A percentile compares a stretch with the other conserved stretches of the same genome.
phyloP scores from a whole-genome alignment of 1,284 basidiomycete species.

The Fistulinella staudtii region DNA sequence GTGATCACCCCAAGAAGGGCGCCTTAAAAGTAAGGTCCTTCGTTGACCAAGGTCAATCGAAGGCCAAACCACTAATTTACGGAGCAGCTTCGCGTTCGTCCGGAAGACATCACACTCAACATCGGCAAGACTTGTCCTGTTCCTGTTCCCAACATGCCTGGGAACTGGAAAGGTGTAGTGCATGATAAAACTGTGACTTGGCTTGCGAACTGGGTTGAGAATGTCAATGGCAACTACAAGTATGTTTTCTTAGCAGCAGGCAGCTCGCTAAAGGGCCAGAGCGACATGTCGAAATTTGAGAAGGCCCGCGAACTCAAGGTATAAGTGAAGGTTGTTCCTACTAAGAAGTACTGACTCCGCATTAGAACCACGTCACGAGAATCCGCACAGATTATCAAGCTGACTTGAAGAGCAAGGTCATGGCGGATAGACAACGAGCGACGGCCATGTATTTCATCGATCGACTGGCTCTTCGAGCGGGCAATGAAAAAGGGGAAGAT shows the following conservation, averaged over 20 bases:
- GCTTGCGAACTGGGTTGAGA: slow-evolving; percentile 97
- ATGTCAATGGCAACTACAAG: slow-evolving; percentile 88
- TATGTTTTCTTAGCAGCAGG: slow-evolving; percentile 96
- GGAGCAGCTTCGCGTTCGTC: slow-evolving; percentile 73
- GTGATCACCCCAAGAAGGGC: slow-evolving; percentile 98
- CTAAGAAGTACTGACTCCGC: slow-evolving; percentile 7
- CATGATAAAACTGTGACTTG: slow-evolving; percentile 96
- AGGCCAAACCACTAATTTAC: slow-evolving; percentile 8
- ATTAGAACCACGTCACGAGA: slow-evolving; percentile 81
- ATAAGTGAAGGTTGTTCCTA: neutral
- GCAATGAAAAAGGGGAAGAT: slow-evolving; percentile 97
- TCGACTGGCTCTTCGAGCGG: slow-evolving; percentile 89
- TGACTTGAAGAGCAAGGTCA: slow-evolving; percentile 87
- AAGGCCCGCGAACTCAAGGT: slow-evolving; percentile 95
- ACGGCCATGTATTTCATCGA: slow-evolving; percentile 99
- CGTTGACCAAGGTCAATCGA: neutral
- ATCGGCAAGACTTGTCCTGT: slow-evolving; percentile 73
- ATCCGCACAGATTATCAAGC: slow-evolving; percentile 83
- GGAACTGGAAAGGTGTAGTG: slow-evolving; percentile 81
- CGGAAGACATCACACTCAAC: slow-evolving; percentile 94
- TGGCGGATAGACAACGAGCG: slow-evolving; percentile 89
- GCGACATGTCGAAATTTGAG: slow-evolving; percentile 94
- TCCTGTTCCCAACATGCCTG: slow-evolving; percentile 84
- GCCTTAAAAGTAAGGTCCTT: slow-evolving; percentile 73
- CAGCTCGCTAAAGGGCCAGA: slow-evolving; percentile 93